Evolutionary conservation across 2,329 filamentous ascomycete genomes (phyloP), one percentile per base, ranked within the genome.

Genomic region (Passalora sequoiae): DNA sequence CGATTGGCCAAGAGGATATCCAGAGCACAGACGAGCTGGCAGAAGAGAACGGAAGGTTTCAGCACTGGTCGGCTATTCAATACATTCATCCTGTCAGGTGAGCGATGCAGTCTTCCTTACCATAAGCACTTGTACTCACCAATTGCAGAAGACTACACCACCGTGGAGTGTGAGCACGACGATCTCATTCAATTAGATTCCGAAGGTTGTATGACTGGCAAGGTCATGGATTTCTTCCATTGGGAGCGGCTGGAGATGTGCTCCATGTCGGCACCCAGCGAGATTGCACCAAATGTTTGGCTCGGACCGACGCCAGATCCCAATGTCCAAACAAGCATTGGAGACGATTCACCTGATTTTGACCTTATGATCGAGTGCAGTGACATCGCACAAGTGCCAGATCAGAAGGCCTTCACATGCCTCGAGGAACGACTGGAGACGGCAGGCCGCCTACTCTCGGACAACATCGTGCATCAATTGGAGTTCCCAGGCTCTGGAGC

Each of bases 401-500:
- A 89, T 48, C 74, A 81, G 0, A 73, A 73, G n/a, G 74, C 77
- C 4, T 69, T 96, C 35, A 73, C 77, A 44, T 69, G 75, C 38
- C 71, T 89, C 44, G 75, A 80, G 21, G 76, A 83, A 54, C 68
- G 76, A 45, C 59, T 75, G 1, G 48, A 58, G 39, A 21, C 49
- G 53, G 31, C 48, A 50, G 8, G 47, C 16, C 19, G 44, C 32
- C 41, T 41, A 27, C 40, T 40, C 22, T 41, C 27, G 43, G 66
- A 68, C 4, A 58, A 67, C 29, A 67, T 70, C 4, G 68, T 77
- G 10, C 67, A 81, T 47, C 71, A 76, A 50, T 69, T 94, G 40
- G 85, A 94, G 53, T 97, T 97, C 49, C 91, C 91, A 1, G 92
- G 89, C 0, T 96, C 91, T 1, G 92, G 92, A n/a, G 94, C 87